phyloP scores from a whole-genome alignment of 805 yeast genomes.

The Isabelozyma pseudorhagii region DNA sequence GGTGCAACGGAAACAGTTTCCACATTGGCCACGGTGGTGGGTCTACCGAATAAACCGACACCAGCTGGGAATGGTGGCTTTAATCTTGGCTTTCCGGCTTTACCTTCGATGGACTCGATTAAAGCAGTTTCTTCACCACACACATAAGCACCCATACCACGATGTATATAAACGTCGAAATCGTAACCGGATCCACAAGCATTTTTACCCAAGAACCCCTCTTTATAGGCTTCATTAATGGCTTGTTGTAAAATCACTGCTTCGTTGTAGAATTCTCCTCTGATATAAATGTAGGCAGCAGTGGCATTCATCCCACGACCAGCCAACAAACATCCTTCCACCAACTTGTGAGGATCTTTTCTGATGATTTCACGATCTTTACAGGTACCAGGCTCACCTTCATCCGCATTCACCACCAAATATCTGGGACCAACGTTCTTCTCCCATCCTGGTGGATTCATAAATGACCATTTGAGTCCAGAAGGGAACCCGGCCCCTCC shows the following conservation, averaged over 20 bases:
- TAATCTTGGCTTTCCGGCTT: slow-evolving; percentile 90
- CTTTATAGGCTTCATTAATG: slow-evolving; percentile 82
- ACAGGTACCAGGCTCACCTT: slow-evolving; percentile 94
- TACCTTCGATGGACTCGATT: slow-evolving; percentile 86
- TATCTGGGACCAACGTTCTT: slow-evolving; percentile 87
- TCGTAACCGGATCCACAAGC: slow-evolving; percentile 87
- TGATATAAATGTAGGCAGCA: slow-evolving; percentile 86
- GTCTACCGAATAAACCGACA: slow-evolving; percentile 87
- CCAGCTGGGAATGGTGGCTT: slow-evolving; percentile 97
- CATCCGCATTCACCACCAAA: slow-evolving; percentile 88
- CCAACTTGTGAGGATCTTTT: slow-evolving; percentile 87
- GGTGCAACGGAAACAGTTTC: slow-evolving; percentile 92
- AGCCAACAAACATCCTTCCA: slow-evolving; percentile 87
- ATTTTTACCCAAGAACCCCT: slow-evolving; percentile 76
- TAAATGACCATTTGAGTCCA: slow-evolving; percentile 88
- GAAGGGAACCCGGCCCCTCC: slow-evolving; percentile 95
- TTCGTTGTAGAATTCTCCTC: slow-evolving; percentile 89
- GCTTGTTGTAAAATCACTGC: slow-evolving; percentile 72
- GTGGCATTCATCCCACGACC: slow-evolving; percentile 93
- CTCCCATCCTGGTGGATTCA: slow-evolving; percentile 96
- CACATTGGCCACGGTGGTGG: slow-evolving; percentile 86
- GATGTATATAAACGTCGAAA: slow-evolving; percentile 79
- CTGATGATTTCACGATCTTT: slow-evolving; percentile 89
- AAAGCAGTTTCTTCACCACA: slow-evolving; percentile 93
- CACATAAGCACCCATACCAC: slow-evolving; percentile 92